Base-by-base conservation (phyloP, 371 early-diverging fungal species). In the Syncephalastrum racemosum region DNA sequence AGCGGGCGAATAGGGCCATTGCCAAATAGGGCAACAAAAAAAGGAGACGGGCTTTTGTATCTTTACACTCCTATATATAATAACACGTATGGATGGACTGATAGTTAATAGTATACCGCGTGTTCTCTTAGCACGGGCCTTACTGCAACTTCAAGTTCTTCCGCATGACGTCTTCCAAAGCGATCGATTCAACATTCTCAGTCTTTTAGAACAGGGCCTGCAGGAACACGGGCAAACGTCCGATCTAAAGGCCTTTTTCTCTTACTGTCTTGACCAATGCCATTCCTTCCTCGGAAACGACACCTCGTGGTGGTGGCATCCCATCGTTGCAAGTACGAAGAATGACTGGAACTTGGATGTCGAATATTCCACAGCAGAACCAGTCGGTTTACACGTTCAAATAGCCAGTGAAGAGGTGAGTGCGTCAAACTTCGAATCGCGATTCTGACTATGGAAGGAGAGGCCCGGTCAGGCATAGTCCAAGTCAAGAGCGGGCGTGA, bases 171-270 rank as follows among this genome's bases (percentile, higher is more conserved):
- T 54, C 8, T 23, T 63, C 10, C 16, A 50, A 24, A 47, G 60
- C 13, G 18, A 60, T 3, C 46, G 50, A 31, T 42, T 53, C 39
- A 62, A 66, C 46, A 36, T 72, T 2, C 19, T 71, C 12, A 23
- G 50, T 5, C 51, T 67, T 13, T 50, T 75, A 7, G 36, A 58
- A 27, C 60, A 58, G n/a, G 75, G 60, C 25, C 58, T 75, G 44
- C 61, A 66, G 46, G 39, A 59, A 18, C 70, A 61, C 41, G 75
- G 75, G 15, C 40, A 69, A 5, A 63, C 71, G 31, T 50, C 50
- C 16, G 62, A 75, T 53, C 36, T 75, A 16, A 50, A 72, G 53
- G 76, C 64, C 41, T 68, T 75, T 49, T 52, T 75, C 4, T 47
- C 63, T 20, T 72, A 68, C 46, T 75, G 76, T 39, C 36, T 31